Conservation (phyloP, 2,329 filamentous ascomycete species). For the Tolypocladium inflatum region DNA sequence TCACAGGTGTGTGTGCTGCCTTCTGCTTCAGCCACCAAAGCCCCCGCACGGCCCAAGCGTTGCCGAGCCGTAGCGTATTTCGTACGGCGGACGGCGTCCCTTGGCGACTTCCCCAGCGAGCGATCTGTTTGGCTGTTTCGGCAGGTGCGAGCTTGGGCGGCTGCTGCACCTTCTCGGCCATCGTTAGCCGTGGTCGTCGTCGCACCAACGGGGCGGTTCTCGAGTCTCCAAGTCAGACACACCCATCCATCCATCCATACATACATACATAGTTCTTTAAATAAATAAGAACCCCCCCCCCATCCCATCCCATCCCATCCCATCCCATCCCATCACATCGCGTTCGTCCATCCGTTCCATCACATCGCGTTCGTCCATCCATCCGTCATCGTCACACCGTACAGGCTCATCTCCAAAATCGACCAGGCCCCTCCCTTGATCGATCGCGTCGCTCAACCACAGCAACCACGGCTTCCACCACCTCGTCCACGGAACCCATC, state of each 20-base stretch:
- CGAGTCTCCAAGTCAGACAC: not conserved
- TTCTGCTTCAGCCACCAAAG: not conserved
- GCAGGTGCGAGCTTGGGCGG: not conserved
- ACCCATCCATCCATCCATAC: not conserved
- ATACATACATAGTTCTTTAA: too few species aligned
- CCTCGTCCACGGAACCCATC: constrained; percentile 8
- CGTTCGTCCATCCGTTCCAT: not conserved
- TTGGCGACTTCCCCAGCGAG: not conserved
- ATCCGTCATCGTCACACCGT: not conserved
- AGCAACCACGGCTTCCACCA: constrained; percentile 7
- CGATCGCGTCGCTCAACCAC: not conserved
- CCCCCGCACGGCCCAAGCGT: constrained; percentile 1
- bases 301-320: too few species aligned
- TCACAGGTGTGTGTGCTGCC: not conserved
- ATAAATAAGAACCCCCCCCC: too few species aligned
- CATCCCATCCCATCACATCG: too few species aligned
- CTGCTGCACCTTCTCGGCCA: not conserved
- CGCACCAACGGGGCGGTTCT: not conserved
- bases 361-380: not conserved
- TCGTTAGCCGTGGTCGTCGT: too few species aligned
- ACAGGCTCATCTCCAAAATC: not conserved
- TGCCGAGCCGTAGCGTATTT: not conserved
- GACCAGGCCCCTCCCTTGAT: not conserved
- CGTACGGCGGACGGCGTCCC: not conserved
- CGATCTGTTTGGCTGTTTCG: not conserved